Evolutionary conservation across 2,329 filamentous ascomycete genomes (phyloP).

Genomic region (Fusarium anthophilum): DNA sequence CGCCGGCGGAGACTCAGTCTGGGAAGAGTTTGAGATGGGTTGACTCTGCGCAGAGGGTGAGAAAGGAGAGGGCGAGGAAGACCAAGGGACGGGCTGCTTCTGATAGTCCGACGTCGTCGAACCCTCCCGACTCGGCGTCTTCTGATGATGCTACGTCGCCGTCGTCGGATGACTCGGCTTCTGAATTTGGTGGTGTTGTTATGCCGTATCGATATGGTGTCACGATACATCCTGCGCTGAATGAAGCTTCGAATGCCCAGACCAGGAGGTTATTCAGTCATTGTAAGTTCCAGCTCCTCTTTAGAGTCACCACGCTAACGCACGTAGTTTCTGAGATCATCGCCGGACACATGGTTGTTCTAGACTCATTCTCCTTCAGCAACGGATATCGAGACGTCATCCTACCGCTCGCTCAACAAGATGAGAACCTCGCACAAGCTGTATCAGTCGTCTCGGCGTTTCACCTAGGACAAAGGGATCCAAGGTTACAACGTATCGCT

Average conservation of each 20-base stretch:
- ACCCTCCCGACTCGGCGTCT: neutral
- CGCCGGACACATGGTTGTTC: conserved; percentile 52
- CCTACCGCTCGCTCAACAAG: conserved; percentile 51
- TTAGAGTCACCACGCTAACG: neutral
- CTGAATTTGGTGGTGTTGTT: neutral
- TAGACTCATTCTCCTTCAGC: conserved; percentile 41
- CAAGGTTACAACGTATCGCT: conserved; percentile 44
- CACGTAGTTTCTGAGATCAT: conserved; percentile 47
- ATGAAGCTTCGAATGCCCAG: conserved; percentile 40
- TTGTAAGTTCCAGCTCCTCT: conserved; percentile 36
- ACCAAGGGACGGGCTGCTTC: neutral
- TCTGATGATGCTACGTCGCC: conserved; percentile 22
- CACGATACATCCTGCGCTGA: conserved; percentile 36
- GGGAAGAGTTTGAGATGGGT: conserved; percentile 31
- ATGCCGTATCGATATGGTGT: neutral
- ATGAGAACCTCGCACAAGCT: conserved; percentile 48
- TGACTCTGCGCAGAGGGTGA: conserved; percentile 5
- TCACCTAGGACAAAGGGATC: conserved; percentile 47
- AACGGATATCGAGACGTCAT: conserved; percentile 53
- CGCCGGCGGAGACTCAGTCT: neutral
- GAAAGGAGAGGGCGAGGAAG: conserved; percentile 8
- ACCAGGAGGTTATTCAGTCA: conserved; percentile 49
- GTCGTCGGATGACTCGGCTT: neutral
- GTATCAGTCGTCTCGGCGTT: conserved; percentile 53
- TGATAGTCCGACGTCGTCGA: neutral